Conservation (phyloP, 2,329 filamentous ascomycete genomes). For the Chrysoporthe austroafricana region DNA sequence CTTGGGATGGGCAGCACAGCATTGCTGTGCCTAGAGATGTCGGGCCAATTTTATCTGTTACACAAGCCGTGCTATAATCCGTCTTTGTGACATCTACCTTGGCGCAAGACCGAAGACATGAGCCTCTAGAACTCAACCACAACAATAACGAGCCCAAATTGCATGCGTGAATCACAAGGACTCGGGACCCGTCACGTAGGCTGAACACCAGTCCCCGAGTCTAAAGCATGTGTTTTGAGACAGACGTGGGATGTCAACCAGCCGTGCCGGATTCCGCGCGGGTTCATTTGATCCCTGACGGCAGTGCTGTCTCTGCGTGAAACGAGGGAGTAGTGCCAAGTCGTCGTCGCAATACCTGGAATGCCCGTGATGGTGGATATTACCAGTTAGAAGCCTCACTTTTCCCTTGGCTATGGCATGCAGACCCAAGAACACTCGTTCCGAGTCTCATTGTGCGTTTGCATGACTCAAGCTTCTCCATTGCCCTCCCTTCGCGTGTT, state of each 20-base stretch:
- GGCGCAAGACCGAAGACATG: neutral
- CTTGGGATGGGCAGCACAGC: neutral
- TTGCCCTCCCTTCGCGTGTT: neutral
- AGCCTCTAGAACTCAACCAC: neutral
- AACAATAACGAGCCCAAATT: neutral
- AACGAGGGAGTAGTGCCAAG: constrained; percentile 2
- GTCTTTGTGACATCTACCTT: neutral
- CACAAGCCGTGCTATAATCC: neutral
- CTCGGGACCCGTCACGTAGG: neutral
- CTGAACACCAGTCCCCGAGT: neutral
- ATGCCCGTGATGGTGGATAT: neutral
- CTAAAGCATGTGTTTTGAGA: neutral
- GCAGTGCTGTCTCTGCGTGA: neutral
- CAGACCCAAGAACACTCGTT: neutral
- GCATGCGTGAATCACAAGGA: neutral
- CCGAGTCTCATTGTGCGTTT: neutral
- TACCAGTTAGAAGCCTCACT: neutral
- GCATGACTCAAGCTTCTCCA: neutral
- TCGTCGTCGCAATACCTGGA: constrained; percentile 3
- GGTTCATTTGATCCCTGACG: neutral
- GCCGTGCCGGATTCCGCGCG: neutral
- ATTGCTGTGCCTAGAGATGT: neutral
- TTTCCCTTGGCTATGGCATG: neutral
- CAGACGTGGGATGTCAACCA: neutral
- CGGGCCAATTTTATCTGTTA: neutral